Evolutionary conservation across 345 rosid genomes (phyloP), one percentile per base, ranked within the genome.

Genomic region (Laguncularia racemosa): DNA sequence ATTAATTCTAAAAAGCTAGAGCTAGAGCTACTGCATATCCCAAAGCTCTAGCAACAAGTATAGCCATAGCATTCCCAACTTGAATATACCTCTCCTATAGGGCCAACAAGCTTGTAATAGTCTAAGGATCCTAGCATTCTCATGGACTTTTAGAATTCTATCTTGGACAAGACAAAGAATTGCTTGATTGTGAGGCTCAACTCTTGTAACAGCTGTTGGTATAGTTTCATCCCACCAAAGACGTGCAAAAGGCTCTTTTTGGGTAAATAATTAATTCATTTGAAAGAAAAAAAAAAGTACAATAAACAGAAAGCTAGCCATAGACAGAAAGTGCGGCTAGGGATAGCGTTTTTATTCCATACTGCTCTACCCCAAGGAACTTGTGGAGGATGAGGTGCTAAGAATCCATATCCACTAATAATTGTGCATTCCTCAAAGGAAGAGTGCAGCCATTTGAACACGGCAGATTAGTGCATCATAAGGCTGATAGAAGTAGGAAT

Each of bases 201-300:
- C 85, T 57, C 93, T n/a, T 1, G 95, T 85, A 5, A 91, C 85
- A 13, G 88, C 97, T 0, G 96, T 91, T 14, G 91, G 73, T 6
- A 88, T 96, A 1, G 80, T 91, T 53, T 85, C 91, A 57, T 91
- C 96, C 97, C 89, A 85, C 96, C 91, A 91, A 18, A 85, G 65
- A 18, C 95, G 89, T 47, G 74, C 97, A 52, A 91, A 91, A 0
- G 91, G 78, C 80, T 80, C n/a, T n/a, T n/a, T n/a, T n/a, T n/a
- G n/a, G n/a, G n/a, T n/a, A n/a, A n/a, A n/a, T n/a, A n/a, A n/a
- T n/a, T n/a, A n/a, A n/a, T n/a, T n/a, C n/a, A n/a, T n/a, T n/a
- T n/a, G n/a, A n/a, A n/a, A n/a, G n/a, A n/a, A n/a, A n/a, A n/a
- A n/a, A n/a, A n/a, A n/a, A n/a, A n/a, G n/a, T n/a, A n/a, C n/a